Evolutionary conservation across 257 asterid species (phyloP), one percentile per base, ranked within the genome.

Genomic region (Nicotiana obtusifolia): DNA sequence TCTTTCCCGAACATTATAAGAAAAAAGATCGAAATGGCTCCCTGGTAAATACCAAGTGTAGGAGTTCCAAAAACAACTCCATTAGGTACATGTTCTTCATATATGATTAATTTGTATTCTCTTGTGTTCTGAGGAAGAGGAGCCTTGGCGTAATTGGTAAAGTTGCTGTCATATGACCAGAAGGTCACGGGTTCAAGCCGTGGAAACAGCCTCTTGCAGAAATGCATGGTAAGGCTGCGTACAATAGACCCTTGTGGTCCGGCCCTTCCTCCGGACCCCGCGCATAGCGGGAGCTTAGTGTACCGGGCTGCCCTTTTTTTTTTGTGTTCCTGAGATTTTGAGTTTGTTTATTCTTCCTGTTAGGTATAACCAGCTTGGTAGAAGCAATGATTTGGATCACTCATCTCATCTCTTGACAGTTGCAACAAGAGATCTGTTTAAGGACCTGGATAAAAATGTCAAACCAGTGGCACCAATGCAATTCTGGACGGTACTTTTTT

Each of bases 401-500:
- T 83, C 97, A 81, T 93, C 98, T 83, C 98, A 96, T 90, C 89
- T 89, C 54, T 83, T 96, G 87, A 89, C 99, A 75, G 89, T 89
- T 82, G 97, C 99, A 76, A 91, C 98, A 4, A 90, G 99, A 62
- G 99, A 96, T 83, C 87, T 96, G 66, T 96, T 96, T 77, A 87
- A 77, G 15, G 98, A 96, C 78, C 98, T 96, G 78, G 98, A 94
- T 89, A 93, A 89, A 91, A 93, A 89, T 87, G 90, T 89, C 82
- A 92, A 94, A 88, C 95, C 99, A 53, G 99, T 96, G 86, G 94
- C 99, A 66, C 99, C 99, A 11, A 88, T 86, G 91, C 92, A 93
- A 75, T 96, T 96, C 86, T 94, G 94, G 94, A 84, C 88, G 97
- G 99, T 96, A 93, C 52, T 81, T 19, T 47, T 67, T 30, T 16